phyloP scores from a whole-genome alignment of 176 grass and related monocot species.

The Rhynchospora tenuis region DNA sequence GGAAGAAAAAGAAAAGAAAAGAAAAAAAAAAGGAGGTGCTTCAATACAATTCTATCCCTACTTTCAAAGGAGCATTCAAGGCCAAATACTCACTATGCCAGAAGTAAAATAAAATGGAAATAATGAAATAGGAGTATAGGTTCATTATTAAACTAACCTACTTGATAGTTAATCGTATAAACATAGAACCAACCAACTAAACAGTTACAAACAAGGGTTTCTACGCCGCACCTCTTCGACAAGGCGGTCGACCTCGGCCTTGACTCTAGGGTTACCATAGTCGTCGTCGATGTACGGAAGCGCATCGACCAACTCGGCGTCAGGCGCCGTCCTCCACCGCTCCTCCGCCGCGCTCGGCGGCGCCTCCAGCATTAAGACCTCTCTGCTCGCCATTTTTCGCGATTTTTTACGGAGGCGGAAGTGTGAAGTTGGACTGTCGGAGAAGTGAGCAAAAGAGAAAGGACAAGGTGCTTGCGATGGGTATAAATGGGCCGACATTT shows the following conservation, averaged over 20 bases:
- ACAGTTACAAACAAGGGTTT: background rate
- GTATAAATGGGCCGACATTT: background rate
- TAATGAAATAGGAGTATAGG: background rate
- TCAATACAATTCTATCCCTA: background rate
- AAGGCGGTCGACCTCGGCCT: constrained; percentile 76
- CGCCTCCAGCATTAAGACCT: constrained; percentile 91
- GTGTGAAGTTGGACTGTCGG: background rate
- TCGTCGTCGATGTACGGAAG: constrained; percentile 96
- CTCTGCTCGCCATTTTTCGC: constrained; percentile 28
- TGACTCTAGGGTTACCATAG: constrained; percentile 77
- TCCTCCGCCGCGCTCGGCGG: constrained; percentile 37
- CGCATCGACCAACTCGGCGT: constrained; percentile 79
- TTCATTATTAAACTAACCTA: background rate
- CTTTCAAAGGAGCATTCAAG: background rate
- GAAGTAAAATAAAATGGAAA: background rate
- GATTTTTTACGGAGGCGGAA: background rate
- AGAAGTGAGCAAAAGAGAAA: background rate
- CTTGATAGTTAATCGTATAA: background rate
- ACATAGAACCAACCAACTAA: background rate
- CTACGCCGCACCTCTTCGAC: constrained; percentile 45
- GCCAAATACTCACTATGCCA: background rate
- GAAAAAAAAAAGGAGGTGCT: background rate
- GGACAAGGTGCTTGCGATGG: background rate
- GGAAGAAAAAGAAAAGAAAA: no score
- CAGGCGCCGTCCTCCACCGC: constrained; percentile 43